Conservation (phyloP, 2,329 filamentous ascomycete species). For the Fusarium nisikadoi region DNA sequence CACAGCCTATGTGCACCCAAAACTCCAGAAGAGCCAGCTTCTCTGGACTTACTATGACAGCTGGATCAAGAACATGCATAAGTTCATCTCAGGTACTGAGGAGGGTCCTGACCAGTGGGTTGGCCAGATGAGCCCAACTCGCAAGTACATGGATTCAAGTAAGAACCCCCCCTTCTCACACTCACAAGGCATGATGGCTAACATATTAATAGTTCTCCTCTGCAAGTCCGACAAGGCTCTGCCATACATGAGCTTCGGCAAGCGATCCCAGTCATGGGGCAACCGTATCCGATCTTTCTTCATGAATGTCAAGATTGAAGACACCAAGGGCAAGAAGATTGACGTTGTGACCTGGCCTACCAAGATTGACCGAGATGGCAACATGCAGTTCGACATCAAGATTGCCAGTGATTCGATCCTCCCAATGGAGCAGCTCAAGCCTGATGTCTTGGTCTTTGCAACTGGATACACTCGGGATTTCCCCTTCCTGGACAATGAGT, state of each 20-base stretch:
- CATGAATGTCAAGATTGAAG: constrained; percentile 54
- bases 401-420: constrained; percentile 44
- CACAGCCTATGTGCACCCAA: constrained; percentile 61
- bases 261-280: constrained; percentile 47
- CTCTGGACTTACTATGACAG: constrained; percentile 60
- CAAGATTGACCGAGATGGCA: constrained; percentile 50
- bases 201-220: constrained; percentile 52
- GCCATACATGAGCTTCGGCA: constrained; percentile 55
- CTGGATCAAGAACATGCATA: constrained; percentile 57
- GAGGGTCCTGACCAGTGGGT: constrained; percentile 61
- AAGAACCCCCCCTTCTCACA: not conserved
- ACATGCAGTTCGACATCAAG: constrained; percentile 50
- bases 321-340: constrained; percentile 54
- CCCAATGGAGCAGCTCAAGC: constrained; percentile 45
- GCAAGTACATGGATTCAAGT: constrained; percentile 52
- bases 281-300: constrained; percentile 51
- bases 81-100: constrained; percentile 56
- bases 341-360: constrained; percentile 58
- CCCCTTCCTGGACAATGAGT: constrained; percentile 52
- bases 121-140: constrained; percentile 54
- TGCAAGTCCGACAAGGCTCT: constrained; percentile 56
- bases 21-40: constrained; percentile 54
- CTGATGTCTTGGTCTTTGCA: constrained; percentile 58
- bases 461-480: constrained; percentile 59
- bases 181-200: not conserved